Evolutionary conservation across 108 stramenopile species (phyloP).

Genomic region (Tribonema minus): DNA sequence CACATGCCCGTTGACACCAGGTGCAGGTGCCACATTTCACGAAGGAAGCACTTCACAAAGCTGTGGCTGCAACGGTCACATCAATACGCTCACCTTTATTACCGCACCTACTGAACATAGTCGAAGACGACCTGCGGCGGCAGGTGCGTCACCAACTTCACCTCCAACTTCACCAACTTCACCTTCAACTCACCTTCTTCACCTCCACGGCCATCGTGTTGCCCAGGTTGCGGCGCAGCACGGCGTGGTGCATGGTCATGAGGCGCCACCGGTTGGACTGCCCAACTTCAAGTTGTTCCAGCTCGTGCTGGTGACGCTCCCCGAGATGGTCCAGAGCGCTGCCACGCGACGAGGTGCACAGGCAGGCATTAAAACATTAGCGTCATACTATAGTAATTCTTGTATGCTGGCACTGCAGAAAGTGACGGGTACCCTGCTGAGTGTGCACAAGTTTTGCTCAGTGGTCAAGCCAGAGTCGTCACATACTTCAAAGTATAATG

Average conservation of each 20-base stretch:
- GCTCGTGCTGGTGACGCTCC: slow-evolving; percentile 26
- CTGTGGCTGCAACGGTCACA: neutral
- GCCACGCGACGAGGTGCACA: too few relatives aligned
- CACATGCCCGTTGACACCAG: too few relatives aligned
- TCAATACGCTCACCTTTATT: neutral
- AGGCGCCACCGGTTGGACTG: slow-evolving; percentile 32
- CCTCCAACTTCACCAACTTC: too few relatives aligned
- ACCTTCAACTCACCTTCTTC: slow-evolving; percentile 7
- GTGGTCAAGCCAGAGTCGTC: neutral
- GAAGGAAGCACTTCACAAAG: neutral
- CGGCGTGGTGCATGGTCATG: slow-evolving; percentile 21
- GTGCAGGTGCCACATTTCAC: neutral
- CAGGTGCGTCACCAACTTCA: too few relatives aligned
- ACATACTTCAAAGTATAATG: too few relatives aligned
- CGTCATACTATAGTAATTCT: neutral
- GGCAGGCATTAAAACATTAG: neutral
- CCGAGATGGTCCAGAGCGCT: neutral
- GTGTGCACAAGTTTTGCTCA: neutral
- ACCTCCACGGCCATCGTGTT: slow-evolving; percentile 12
- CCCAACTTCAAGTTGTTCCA: slow-evolving; percentile 14
- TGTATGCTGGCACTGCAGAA: neutral
- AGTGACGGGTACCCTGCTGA: too few relatives aligned
- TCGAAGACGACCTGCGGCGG: too few relatives aligned
- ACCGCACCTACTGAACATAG: too few relatives aligned
- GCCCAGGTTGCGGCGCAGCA: slow-evolving; percentile 11